Base-by-base conservation (phyloP, 1,284 basidiomycete species). In the Ganoderma meredithae region DNA sequence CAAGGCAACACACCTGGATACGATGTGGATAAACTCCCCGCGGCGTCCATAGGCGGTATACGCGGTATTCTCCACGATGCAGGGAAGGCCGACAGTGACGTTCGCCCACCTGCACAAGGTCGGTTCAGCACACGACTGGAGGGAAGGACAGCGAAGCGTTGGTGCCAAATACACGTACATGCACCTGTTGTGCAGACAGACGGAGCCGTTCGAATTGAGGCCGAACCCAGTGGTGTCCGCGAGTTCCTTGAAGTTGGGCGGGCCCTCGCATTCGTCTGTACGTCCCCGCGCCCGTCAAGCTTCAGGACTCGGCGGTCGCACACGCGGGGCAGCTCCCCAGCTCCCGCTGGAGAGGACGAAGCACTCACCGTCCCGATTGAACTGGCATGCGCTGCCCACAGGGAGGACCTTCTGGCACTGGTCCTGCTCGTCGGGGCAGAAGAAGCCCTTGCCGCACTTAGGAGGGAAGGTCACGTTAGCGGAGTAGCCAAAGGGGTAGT, bases 361-460 rank as follows among this genome's bases (percentile, higher is more conserved):
- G 62, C 67, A 75, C 85, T 71, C 71, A 94, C 95, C 94, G 79
- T 97, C 95, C 64, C 95, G 89, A 78, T 96, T 93, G 68, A 96
- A 87, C 79, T 96, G 94, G 80, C 95, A 97, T 15, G 85, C 75
- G 69, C 87, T 89, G 36, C 86, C 90, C 0, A 94, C 87, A 0
- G 85, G 62, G 6, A 93, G 81, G 53, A 91, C 75, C 13, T 80
- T 73, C 76, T 91, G 86, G 81, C 95, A 97, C 2, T 79, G 81
- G 74, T 91, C 89, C 71, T 88, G 88, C 79, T 96, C 95, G 76
- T 97, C 95, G 1, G 95, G 95, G 79, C 95, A 97, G 80, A 95
- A 95, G 71, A 84, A 76, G 27, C 87, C 90, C 22, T 74, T 72
- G 3, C 80, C 78, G 75, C 95, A 96, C 70, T 88, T 83, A 8